Percentiles rank a stretch among this genome's conserved stretches.
These are phyloP conservation scores for Lasiodiplodia theobromae DNA, from an alignment of 2,329 filamentous ascomycete genomes.

Conservation along the genomic window DNA sequence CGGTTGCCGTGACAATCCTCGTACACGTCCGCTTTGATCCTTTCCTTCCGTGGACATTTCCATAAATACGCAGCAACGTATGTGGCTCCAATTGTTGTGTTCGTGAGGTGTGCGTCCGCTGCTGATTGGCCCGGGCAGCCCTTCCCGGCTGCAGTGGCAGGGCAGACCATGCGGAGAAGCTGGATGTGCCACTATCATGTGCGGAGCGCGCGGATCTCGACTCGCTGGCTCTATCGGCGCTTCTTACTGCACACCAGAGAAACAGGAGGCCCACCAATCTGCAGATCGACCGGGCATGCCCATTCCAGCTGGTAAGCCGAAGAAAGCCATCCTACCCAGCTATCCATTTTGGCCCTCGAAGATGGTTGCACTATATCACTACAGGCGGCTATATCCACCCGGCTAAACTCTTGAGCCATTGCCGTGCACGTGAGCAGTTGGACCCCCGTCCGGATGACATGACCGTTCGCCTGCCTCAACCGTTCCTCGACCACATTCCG, in stretches of 20 bases:
- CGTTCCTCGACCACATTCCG: conserved; percentile 1
- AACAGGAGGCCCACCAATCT: neutral
- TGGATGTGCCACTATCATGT: conserved; percentile 23
- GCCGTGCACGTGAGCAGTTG: neutral
- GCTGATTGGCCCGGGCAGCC: conserved; percentile 12
- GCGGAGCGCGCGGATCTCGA: conserved; percentile 23
- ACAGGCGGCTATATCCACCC: neutral
- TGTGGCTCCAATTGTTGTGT: conserved; percentile 22
- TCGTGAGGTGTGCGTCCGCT: conserved; percentile 10
- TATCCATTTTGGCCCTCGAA: neutral
- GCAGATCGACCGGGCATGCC: neutral
- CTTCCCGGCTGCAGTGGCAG: conserved; percentile 21
- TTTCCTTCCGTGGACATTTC: conserved; percentile 11
- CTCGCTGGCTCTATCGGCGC: neutral
- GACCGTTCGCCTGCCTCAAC: neutral
- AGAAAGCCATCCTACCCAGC: neutral
- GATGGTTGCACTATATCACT: neutral
- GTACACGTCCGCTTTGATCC: conserved; percentile 17
- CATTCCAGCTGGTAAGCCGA: neutral
- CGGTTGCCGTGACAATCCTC: conserved; percentile 11
- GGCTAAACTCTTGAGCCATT: neutral
- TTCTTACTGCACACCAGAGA: conserved; percentile 10
- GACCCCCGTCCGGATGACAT: neutral
- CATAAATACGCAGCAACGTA: conserved; percentile 17
- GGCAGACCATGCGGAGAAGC: conserved; percentile 24